Evolutionary conservation across 208 protist genomes (phyloP), one percentile per base, ranked within the genome.

Genomic region (Acanthamoeba royreba): DNA sequence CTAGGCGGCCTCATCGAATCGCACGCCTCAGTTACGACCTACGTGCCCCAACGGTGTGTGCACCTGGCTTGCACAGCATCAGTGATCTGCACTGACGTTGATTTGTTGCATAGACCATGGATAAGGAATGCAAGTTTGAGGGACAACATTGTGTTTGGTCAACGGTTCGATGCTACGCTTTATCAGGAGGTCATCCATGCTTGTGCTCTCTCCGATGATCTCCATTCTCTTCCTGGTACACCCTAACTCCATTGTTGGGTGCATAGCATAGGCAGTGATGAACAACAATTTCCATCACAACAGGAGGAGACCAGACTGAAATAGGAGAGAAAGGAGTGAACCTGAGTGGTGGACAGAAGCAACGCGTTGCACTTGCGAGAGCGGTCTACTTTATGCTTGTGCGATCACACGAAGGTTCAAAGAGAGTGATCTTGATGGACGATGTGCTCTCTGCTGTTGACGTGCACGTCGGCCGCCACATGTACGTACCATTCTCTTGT

Each of bases 141-240:
- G 25, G 98, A 98, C 72, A 99, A 99, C 95, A 98, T 99, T 87
- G 66, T 97, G 45, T 97, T 97, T 53, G 97, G 97, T 63, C 89
- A 74, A 90, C 55, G 92, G 4, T 86, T 92, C n/a, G 93, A 96
- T 42, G 4, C 87, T 9, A 52, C 93, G 25, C 97, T 97, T 95
- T 99, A 98, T n/a, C 22, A 95, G 8, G 83, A 47, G 28, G 22
- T 79, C 9, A 1, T 96, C 22, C 63, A 25, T 13, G 63, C 22
- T 8, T 74, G 63, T 25, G 66, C 85, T 28, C 35, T 42, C 17
- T 25, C 38, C 4, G 25, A n/a, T 13, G 38, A 86, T 74, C 46
- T 91, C 63, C 17, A 19, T 46, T 17, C 87, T 72, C 15, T 93
- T 83, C 49, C 46, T 95, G 15, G 83, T 83, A 55, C 2, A 52